phyloP scores from a whole-genome alignment of 371 early-diverging fungal genomes.

The Mortierella sp. region DNA sequence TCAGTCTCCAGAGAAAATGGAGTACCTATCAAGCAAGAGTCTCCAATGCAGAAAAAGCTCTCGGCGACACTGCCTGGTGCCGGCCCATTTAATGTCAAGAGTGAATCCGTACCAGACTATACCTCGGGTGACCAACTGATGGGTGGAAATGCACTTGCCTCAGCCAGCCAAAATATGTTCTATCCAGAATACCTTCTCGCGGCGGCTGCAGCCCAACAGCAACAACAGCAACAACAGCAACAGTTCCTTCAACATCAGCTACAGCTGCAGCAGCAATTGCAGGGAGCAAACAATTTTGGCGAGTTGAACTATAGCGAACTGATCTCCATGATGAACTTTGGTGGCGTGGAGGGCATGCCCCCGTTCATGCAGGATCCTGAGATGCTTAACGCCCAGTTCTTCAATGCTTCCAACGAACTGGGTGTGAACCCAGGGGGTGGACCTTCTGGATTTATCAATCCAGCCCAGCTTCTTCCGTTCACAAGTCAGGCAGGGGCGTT shows the following conservation, averaged over 20 bases:
- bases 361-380: slow-evolving; percentile 47
- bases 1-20: slow-evolving; percentile 28
- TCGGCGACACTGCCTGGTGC: slow-evolving; percentile 12
- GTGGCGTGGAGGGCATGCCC: slow-evolving; percentile 21
- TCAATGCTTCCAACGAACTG: slow-evolving; percentile 20
- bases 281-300: slow-evolving; percentile 35
- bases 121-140: slow-evolving; percentile 29
- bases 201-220: slow-evolving; percentile 30
- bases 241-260: slow-evolving; percentile 35
- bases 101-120: slow-evolving; percentile 21
- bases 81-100: slow-evolving; percentile 17
- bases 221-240: slow-evolving; percentile 33
- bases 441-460: slow-evolving; percentile 53
- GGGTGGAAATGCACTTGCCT: slow-evolving; percentile 11
- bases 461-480: slow-evolving; percentile 55
- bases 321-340: slow-evolving; percentile 45
- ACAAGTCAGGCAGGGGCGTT: slow-evolving; percentile 45
- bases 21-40: slow-evolving; percentile 43
- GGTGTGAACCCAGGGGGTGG: slow-evolving; percentile 4
- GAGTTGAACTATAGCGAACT: slow-evolving; percentile 41
- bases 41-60: slow-evolving; percentile 40
- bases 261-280: slow-evolving; percentile 30
- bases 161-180: slow-evolving; percentile 34
- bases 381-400: slow-evolving; percentile 38
- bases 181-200: slow-evolving; percentile 48